These are phyloP conservation scores for Blastosporella zonata DNA, from an alignment of 1,284 basidiomycete genomes.

Conservation along the genomic window DNA sequence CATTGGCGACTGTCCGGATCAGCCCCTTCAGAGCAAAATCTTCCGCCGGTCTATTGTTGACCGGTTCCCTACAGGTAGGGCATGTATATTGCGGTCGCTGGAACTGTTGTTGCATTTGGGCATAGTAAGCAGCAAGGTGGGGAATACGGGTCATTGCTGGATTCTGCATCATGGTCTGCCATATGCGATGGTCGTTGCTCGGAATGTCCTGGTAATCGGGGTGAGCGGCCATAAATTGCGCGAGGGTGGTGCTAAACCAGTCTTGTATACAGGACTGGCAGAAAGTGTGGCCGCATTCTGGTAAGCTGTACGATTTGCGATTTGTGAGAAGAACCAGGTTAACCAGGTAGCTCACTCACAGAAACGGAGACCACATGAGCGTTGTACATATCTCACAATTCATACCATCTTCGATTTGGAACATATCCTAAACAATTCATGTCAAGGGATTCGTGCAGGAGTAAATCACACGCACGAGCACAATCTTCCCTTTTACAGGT, in stretches of 20 bases:
- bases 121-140: constrained; percentile 25
- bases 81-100: constrained; percentile 55
- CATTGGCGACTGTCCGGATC: constrained; percentile 43
- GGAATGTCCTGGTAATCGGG: constrained; percentile 41
- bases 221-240: constrained; percentile 44
- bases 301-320: constrained; percentile 38
- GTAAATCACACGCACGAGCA: constrained; percentile 23
- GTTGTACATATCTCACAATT: constrained; percentile 61
- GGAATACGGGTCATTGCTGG: constrained; percentile 21
- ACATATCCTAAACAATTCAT: constrained; percentile 32
- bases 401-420: constrained; percentile 49
- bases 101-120: constrained; percentile 24
- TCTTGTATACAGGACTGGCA: constrained; percentile 60
- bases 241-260: constrained; percentile 59
- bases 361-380: constrained; percentile 62
- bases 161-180: constrained; percentile 18
- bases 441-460: neutral
- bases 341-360: constrained; percentile 36
- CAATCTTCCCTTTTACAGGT: constrained; percentile 24
- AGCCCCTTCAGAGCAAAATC: constrained; percentile 58
- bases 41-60: constrained; percentile 51
- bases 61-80: constrained; percentile 56
- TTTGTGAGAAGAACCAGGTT: constrained; percentile 5
- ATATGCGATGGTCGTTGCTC: constrained; percentile 19
- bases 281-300: constrained; percentile 68